Evolutionary conservation across 768 basidiomycete species (phyloP).

Genomic region (Amyloporia xantha): DNA sequence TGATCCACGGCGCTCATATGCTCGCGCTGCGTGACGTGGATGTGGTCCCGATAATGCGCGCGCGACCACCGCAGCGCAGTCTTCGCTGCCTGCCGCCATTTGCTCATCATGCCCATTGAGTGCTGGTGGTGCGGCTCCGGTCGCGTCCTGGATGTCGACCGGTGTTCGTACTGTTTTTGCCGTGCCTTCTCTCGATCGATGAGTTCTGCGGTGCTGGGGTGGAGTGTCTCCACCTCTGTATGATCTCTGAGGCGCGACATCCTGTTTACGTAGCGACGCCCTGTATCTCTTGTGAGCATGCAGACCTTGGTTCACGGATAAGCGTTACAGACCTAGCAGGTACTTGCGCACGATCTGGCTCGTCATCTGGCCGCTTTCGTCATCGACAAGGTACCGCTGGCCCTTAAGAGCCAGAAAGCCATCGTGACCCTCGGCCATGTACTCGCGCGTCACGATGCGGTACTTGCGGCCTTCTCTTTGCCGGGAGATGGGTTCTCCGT

Average conservation of each 20-base stretch:
- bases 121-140: slow-evolving; percentile 10
- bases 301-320: neutral
- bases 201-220: slow-evolving; percentile 36
- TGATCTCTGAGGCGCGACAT: slow-evolving; percentile 38
- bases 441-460: slow-evolving; percentile 79
- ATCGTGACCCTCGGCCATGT: slow-evolving; percentile 80
- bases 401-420: slow-evolving; percentile 68
- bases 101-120: slow-evolving; percentile 26
- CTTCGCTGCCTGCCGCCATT: slow-evolving; percentile 43
- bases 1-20: slow-evolving; percentile 77
- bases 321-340: slow-evolving; percentile 53
- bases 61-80: slow-evolving; percentile 40
- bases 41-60: slow-evolving; percentile 49
- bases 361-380: slow-evolving; percentile 76
- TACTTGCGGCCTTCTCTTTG: slow-evolving; percentile 52
- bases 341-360: slow-evolving; percentile 78
- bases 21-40: slow-evolving; percentile 56
- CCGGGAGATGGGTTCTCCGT: slow-evolving; percentile 48
- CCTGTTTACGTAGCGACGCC: slow-evolving; percentile 67
- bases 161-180: slow-evolving; percentile 23
- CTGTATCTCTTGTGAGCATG: slow-evolving; percentile 29
- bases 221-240: slow-evolving; percentile 28
- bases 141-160: slow-evolving; percentile 1
- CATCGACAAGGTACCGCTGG: slow-evolving; percentile 66
- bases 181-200: slow-evolving; percentile 43